Percentiles rank a stretch among this genome's conserved stretches.
Evolutionary conservation across 192 early-diverging fungal species (phyloP).

Genomic region (Coemansia sp.): DNA sequence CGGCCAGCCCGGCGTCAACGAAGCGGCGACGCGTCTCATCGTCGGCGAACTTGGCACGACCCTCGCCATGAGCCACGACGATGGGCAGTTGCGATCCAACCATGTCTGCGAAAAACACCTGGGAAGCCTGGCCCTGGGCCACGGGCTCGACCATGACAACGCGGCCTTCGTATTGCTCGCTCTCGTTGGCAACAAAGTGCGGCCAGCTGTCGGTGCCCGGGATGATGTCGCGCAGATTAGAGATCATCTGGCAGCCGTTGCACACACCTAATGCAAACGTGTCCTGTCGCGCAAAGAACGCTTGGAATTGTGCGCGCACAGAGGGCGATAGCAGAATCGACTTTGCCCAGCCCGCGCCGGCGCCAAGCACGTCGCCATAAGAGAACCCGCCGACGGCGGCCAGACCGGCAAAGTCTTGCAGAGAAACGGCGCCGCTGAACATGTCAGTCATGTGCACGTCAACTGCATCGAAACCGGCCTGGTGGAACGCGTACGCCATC

Average conservation of each 20-base stretch:
- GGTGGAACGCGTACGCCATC: conserved; percentile 92
- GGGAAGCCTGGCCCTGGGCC: conserved; percentile 17
- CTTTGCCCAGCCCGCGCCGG: conserved; percentile 98
- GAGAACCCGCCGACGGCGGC: conserved; percentile 97
- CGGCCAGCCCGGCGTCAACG: conserved; percentile 58
- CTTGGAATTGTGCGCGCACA: conserved; percentile 70
- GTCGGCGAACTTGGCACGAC: conserved; percentile 75
- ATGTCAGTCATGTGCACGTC: conserved; percentile 99
- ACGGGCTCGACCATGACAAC: conserved; percentile 66
- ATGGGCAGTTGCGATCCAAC: conserved; percentile 86
- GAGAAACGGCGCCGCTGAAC: conserved; percentile 59
- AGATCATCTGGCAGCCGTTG: conserved; percentile 98
- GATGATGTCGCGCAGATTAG: conserved; percentile 80
- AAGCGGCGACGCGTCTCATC: conserved; percentile 48
- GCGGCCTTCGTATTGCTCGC: conserved; percentile 96
- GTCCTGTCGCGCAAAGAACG: conserved; percentile 81
- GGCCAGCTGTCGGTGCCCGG: conserved; percentile 89
- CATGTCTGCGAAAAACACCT: conserved; percentile 92
- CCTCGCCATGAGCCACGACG: conserved; percentile 97
- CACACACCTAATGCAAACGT: conserved; percentile 98
- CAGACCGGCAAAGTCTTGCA: conserved; percentile 80
- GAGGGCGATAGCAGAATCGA: conserved; percentile 73
- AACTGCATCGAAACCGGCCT: conserved; percentile 89
- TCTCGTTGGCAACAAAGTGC: conserved; percentile 84
- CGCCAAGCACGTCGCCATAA: conserved; percentile 98